Evolutionary conservation across 176 grass and related monocot genomes (phyloP).

Genomic region (Avena atlantica): DNA sequence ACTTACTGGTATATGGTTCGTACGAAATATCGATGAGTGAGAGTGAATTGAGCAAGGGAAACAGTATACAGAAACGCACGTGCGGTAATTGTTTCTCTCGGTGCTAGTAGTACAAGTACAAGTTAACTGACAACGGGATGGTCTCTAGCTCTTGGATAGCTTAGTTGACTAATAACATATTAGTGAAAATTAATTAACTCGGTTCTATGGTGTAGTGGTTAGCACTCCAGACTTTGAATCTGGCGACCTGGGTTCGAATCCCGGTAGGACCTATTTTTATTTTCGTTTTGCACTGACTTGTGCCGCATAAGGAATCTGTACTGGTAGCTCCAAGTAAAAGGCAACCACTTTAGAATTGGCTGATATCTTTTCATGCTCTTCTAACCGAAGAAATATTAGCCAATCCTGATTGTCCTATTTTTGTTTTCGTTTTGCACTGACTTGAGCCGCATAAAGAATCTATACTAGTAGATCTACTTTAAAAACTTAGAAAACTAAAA

Average conservation of each 20-base stretch:
- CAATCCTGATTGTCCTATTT: no score
- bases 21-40: background rate
- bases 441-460: no score
- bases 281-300: background rate
- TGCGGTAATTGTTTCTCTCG: background rate
- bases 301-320: no score
- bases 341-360: no score
- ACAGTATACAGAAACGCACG: background rate
- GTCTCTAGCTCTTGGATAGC: background rate
- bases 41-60: background rate
- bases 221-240: conserved; percentile 99
- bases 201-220: conserved; percentile 98
- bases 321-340: no score
- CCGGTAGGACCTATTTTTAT: conserved; percentile 43
- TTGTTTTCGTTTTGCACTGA: no score
- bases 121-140: background rate
- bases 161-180: accelerated
- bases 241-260: conserved; percentile 99
- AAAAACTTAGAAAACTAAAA: no score
- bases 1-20: no score
- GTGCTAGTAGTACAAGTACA: no score
- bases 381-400: no score
- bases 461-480: no score
- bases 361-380: no score
- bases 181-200: background rate